These are phyloP conservation scores for Sporisorium scitamineum DNA, from an alignment of 1,284 basidiomycete species.

Conservation along the genomic window DNA sequence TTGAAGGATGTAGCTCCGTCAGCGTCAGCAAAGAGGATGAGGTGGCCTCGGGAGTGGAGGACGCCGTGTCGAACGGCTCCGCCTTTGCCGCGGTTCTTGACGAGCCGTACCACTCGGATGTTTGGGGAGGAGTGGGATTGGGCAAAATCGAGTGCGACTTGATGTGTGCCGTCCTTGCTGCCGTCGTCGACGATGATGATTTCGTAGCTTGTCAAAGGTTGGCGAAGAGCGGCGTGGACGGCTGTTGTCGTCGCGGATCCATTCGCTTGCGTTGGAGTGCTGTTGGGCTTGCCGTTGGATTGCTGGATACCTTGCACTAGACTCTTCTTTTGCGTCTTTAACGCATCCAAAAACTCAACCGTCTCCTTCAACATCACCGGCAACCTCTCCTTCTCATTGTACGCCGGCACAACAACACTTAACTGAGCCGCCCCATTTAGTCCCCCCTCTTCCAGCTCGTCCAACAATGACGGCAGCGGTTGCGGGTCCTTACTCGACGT, in stretches of 20 bases:
- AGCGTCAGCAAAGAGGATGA: slow-evolving; percentile 91
- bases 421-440: slow-evolving; percentile 70
- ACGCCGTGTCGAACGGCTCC: slow-evolving; percentile 83
- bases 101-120: slow-evolving; percentile 82
- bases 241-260: not conserved
- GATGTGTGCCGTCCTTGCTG: slow-evolving; percentile 80
- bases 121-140: slow-evolving; percentile 72
- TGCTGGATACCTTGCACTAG: slow-evolving; percentile 19
- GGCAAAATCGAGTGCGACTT: slow-evolving; percentile 77
- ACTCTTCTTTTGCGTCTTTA: slow-evolving; percentile 13
- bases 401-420: slow-evolving; percentile 87
- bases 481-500: slow-evolving; percentile 4
- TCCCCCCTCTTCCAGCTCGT: not conserved
- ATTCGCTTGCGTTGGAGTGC: not conserved
- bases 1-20: slow-evolving; percentile 89
- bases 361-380: slow-evolving; percentile 83
- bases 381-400: slow-evolving; percentile 85
- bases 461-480: slow-evolving; percentile 20
- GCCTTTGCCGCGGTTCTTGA: slow-evolving; percentile 87
- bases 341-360: slow-evolving; percentile 72
- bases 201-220: slow-evolving; percentile 72
- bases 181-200: slow-evolving; percentile 92
- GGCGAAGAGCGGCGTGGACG: slow-evolving; percentile 18
- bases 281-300: not conserved
- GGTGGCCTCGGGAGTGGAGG: slow-evolving; percentile 79